Base-by-base conservation (phyloP, 768 basidiomycete genomes). In the Epithele typhae region DNA sequence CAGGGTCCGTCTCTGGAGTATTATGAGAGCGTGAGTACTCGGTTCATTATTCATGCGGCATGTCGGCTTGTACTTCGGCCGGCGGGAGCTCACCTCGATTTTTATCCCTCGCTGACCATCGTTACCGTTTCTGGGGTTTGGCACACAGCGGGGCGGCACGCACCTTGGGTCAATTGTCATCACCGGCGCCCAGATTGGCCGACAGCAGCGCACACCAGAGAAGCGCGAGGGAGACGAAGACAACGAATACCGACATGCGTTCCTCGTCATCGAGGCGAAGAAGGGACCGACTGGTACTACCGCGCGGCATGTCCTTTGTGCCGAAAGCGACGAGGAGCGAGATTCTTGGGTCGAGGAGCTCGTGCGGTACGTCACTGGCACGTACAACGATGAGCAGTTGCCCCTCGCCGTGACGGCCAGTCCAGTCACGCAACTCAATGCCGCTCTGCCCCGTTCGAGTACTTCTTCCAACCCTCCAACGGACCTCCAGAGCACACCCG, bases 321-420 rank as follows among this genome's bases (percentile, higher is more conserved):
- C 96, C 0, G 92, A 96, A 68, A 96, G 91, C 61, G 96, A 99
- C 66, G 69, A 75, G 36, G 93, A 95, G 61, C 77, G 96, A 37
- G 96, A 99, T 62, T 78, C 73, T 46, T 99, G 96, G 96, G 93
- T 99, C 22, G 85, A 91, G 48, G 83, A 91, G 51, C 82, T 99
- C 43, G 92, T 96, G 45, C 79, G 87, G 36, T 92, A 93, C 64
- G 88, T 89, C 49, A 77, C 81, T 7, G 90, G 90, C 25, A 67
- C 70, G n/a, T 90, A 90, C 68, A 84, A 78, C 65, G 86, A 89
- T 36, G 85, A 88, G 37, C 67, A 78, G 7, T 62, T 75, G 42
- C 65, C 71, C 36, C 59, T 61, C 67, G 40, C 45, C 21, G 22
- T 17, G 30, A 54, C 43, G 36, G 40, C 46, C 27, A 55, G 45